Evolutionary conservation across 306 rosid species (phyloP), one percentile per base, ranked within the genome.

Genomic region (Cicer judaicum): DNA sequence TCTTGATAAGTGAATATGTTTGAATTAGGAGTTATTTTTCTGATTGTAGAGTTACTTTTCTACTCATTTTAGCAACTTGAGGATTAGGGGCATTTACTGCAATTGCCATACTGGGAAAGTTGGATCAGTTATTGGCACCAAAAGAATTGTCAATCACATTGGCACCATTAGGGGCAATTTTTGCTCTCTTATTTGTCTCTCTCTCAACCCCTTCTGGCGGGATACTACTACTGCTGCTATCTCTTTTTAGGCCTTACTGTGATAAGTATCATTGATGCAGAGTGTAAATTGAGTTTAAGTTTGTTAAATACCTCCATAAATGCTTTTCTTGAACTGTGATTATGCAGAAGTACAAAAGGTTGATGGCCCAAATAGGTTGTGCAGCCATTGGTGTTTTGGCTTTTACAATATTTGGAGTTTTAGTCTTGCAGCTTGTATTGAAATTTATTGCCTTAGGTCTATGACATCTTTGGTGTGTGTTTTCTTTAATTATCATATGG

Each of bases 361-460:
- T 94, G 79, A 81, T 88, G 87, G 90, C 98, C 24, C 98, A 94
- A 79, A 90, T 91, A 67, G 98, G 97, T n/a, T 90, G 98, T 66
- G 96, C 98, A 55, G 89, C 89, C 77, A 88, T 94, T 29, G 96
- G 98, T 10, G 98, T 91, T 1, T 15, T 82, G 57, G 89, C 97
- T 24, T 78, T 90, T 74, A 69, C 90, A 41, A 5, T 89, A 11
- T 21, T 21, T 81, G 97, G 96, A 85, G 93, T 72, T 66, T 76
- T 73, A 86, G 89, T 61, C 93, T 21, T 94, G 93, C 24, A 21
- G 24, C 24, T 21, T 21, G 24, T 78, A 68, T 91, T 64, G 97
- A 21, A 21, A 21, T 21, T 21, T 21, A 21, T 21, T 21, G 1
- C 2, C 24, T 21, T 21, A 21, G 24, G 24, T 21, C 24, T 21